Evolutionary conservation across 805 yeast genomes (phyloP).

Genomic region (Candida broadrunensis): DNA sequence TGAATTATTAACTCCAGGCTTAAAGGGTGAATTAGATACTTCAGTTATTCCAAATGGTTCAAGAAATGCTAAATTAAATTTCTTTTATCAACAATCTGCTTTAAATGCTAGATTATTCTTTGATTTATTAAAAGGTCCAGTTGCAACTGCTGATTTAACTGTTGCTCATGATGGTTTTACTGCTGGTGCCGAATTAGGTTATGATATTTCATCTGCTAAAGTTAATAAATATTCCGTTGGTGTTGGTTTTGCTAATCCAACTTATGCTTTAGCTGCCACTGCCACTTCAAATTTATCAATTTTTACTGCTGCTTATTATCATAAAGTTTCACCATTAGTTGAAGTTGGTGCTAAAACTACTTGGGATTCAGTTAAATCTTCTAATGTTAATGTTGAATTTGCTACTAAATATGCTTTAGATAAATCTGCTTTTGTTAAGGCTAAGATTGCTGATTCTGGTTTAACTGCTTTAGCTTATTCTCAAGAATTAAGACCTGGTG

Average conservation of each 20-base stretch:
- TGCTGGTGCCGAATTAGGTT: constrained; percentile 95
- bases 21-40: constrained; percentile 89
- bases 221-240: constrained; percentile 93
- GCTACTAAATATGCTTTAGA: constrained; percentile 95
- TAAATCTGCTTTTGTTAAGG: constrained; percentile 86
- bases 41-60: constrained; percentile 80
- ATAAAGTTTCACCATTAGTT: constrained; percentile 83
- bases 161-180: constrained; percentile 95
- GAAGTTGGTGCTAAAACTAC: constrained; percentile 99
- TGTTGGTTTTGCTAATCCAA: constrained; percentile 86
- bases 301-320: constrained; percentile 95
- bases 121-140: constrained; percentile 92
- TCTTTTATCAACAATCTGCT: constrained; percentile 88
- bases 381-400: constrained; percentile 88
- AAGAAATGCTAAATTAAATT: constrained; percentile 85
- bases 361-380: constrained; percentile 81
- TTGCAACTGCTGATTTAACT: constrained; percentile 91
- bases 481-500: constrained; percentile 94
- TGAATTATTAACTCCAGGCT: constrained; percentile 91
- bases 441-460: constrained; percentile 95
- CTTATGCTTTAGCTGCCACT: constrained; percentile 80
- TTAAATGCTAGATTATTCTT: constrained; percentile 93
- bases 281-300: constrained; percentile 84
- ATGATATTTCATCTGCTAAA: constrained; percentile 90
- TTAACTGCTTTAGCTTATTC: constrained; percentile 90